Evolutionary conservation across 805 yeast genomes (phyloP).

Genomic region (Zygosaccharomyces bisporus): DNA sequence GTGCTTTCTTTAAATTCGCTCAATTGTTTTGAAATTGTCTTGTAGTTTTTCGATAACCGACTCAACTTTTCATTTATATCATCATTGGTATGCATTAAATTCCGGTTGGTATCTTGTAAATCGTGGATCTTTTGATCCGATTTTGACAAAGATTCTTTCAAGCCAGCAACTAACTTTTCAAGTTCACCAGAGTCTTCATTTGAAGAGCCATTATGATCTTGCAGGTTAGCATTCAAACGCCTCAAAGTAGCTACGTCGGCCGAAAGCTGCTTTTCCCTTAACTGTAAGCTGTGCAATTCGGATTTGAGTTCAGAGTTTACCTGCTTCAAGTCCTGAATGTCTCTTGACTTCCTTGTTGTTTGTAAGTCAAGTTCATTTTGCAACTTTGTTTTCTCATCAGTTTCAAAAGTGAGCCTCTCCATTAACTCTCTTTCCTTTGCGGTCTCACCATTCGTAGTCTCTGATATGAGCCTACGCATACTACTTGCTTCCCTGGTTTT

Average conservation of each 20-base stretch:
- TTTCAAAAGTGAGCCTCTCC: conserved; percentile 45
- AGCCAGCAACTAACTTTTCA: conserved; percentile 34
- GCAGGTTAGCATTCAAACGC: conserved; percentile 29
- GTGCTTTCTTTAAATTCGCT: conserved; percentile 41
- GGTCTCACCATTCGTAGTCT: conserved; percentile 58
- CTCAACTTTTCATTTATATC: conserved; percentile 66
- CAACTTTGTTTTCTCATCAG: conserved; percentile 59
- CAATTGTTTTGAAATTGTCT: conserved; percentile 56
- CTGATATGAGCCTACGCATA: conserved; percentile 63
- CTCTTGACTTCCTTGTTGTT: conserved; percentile 57
- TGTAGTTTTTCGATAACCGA: conserved; percentile 66
- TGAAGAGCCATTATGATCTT: conserved; percentile 27
- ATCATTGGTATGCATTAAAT: conserved; percentile 59
- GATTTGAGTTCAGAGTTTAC: conserved; percentile 42
- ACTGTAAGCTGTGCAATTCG: conserved; percentile 35
- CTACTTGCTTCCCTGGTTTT: conserved; percentile 74
- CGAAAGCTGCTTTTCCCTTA: conserved; percentile 36
- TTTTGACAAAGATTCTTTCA: conserved; percentile 51
- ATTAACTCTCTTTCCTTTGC: conserved; percentile 52
- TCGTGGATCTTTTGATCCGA: conserved; percentile 53
- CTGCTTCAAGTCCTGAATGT: conserved; percentile 57
- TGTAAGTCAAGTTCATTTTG: conserved; percentile 51
- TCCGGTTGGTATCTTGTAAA: conserved; percentile 48
- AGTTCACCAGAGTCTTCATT: conserved; percentile 34
- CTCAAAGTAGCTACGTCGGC: conserved; percentile 34